Evolutionary conservation across 129 eudicot species (phyloP).

Genomic region (Centella asiatica): DNA sequence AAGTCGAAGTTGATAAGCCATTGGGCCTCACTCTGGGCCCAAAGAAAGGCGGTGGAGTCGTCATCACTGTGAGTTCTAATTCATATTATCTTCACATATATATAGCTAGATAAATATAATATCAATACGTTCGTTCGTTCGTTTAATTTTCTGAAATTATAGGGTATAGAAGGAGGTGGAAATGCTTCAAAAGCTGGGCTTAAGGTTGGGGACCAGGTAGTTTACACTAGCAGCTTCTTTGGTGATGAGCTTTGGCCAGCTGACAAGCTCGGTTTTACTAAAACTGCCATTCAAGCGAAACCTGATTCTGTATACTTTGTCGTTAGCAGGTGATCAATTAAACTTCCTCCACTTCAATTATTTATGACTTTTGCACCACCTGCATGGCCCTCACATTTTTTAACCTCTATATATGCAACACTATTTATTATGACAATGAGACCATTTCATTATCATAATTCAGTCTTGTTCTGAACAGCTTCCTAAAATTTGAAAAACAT

Average conservation of each 20-base stretch:
- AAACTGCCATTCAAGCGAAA: conserved; percentile 93
- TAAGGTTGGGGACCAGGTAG: conserved; percentile 83
- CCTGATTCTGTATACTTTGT: conserved; percentile 96
- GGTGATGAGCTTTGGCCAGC: conserved; percentile 99
- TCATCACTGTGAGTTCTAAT: conserved; percentile 68
- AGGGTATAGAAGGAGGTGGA: conserved; percentile 88
- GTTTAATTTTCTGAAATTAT: neutral
- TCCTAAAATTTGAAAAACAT: too few species aligned
- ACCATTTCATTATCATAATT: too few species aligned
- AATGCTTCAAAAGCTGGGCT: conserved; percentile 96
- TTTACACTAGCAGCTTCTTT: conserved; percentile 95
- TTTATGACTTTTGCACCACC: too few species aligned
- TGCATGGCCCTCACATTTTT: too few species aligned
- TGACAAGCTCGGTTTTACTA: conserved; percentile 87
- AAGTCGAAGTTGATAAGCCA: conserved; percentile 96
- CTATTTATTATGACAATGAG: too few species aligned
- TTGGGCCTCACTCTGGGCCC: conserved; percentile 90
- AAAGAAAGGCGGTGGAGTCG: conserved; percentile 90
- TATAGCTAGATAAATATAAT: neutral
- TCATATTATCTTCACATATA: neutral
- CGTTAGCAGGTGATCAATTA: conserved; percentile 97
- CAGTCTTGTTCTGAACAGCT: too few species aligned
- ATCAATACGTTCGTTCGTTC: too few species aligned
- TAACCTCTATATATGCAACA: too few species aligned
- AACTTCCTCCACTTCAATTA: too few species aligned